A percentile compares a stretch with the other conserved stretches of the same genome.
These are phyloP conservation scores for Pythium oligandrum DNA, from an alignment of 352 stramenopile genomes.

Conservation along the genomic window DNA sequence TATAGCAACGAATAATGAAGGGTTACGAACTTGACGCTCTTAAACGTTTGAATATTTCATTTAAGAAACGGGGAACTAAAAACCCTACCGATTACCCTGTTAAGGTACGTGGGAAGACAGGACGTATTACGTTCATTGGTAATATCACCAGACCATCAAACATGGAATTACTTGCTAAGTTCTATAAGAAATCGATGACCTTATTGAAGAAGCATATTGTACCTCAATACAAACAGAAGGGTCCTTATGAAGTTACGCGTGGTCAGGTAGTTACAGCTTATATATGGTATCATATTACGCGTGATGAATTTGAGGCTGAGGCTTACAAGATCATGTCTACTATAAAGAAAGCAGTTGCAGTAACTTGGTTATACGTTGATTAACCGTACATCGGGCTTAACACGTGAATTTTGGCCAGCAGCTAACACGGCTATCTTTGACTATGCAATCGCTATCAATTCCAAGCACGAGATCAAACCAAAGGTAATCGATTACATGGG, in stretches of 20 bases:
- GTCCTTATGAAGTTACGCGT: not conserved
- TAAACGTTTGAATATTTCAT: slow-evolving; percentile 2
- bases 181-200: not conserved
- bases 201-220: not conserved
- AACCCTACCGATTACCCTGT: not conserved
- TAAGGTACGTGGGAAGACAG: not conserved
- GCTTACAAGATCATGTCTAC: not conserved
- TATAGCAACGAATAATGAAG: too few relatives aligned
- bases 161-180: not conserved
- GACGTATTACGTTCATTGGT: slow-evolving; percentile 1
- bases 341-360: slow-evolving; percentile 6
- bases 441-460: slow-evolving; percentile 14
- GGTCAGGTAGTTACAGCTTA: not conserved
- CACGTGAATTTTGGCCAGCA: slow-evolving; percentile 5
- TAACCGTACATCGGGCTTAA: not conserved
- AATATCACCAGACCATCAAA: not conserved
- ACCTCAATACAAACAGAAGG: not conserved
- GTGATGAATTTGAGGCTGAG: not conserved
- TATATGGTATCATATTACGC: not conserved
- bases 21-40: not conserved
- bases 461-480: slow-evolving; percentile 13
- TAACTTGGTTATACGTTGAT: slow-evolving; percentile 13
- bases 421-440: slow-evolving; percentile 13
- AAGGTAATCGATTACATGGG: slow-evolving; percentile 13
- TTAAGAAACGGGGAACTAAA: slow-evolving; percentile 3